Conservation (phyloP, 1,284 basidiomycete species). For the Malassezia slooffiae region DNA sequence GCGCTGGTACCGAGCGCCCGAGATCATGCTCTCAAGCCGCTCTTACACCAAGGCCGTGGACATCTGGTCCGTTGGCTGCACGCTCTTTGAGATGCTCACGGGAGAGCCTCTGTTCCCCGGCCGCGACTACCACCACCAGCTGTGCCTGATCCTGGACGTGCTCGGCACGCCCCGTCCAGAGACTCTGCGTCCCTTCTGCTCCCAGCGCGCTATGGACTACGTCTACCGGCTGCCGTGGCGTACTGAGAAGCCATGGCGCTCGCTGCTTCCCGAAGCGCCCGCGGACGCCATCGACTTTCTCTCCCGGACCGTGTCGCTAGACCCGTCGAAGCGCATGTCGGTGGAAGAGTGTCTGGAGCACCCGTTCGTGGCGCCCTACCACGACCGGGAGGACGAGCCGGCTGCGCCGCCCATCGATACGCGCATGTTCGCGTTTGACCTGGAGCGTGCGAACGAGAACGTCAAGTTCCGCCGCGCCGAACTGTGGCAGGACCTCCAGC, state of each 20-base stretch:
- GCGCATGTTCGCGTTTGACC: slow-evolving; percentile 33
- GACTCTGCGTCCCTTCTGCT: slow-evolving; percentile 81
- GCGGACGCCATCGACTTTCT: slow-evolving; percentile 73
- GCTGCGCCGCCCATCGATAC: slow-evolving; percentile 26
- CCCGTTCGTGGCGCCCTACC: slow-evolving; percentile 39
- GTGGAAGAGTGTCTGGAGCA: slow-evolving; percentile 42
- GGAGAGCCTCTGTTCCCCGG: slow-evolving; percentile 91
- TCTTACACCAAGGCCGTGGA: slow-evolving; percentile 41
- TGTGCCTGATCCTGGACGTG: slow-evolving; percentile 78
- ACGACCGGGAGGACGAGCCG: slow-evolving; percentile 41
- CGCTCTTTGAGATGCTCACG: slow-evolving; percentile 89
- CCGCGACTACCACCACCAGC: slow-evolving; percentile 84
- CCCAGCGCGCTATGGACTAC: slow-evolving; percentile 73
- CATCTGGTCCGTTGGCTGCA: slow-evolving; percentile 85
- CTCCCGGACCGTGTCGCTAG: slow-evolving; percentile 68
- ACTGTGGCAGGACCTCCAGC: slow-evolving; percentile 34
- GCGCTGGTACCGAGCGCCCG: slow-evolving; percentile 34
- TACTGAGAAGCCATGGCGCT: slow-evolving; percentile 50
- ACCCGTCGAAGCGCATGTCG: slow-evolving; percentile 34
- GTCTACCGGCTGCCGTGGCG: slow-evolving; percentile 66
- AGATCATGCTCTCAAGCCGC: slow-evolving; percentile 34
- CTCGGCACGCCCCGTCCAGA: slow-evolving; percentile 84
- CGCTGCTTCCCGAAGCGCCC: slow-evolving; percentile 18
- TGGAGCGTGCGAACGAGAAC: slow-evolving; percentile 23
- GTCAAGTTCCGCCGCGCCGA: slow-evolving; percentile 33